Base-by-base conservation (phyloP, 495 filamentous ascomycete species). In the Aspergillus saccharolyticus region DNA sequence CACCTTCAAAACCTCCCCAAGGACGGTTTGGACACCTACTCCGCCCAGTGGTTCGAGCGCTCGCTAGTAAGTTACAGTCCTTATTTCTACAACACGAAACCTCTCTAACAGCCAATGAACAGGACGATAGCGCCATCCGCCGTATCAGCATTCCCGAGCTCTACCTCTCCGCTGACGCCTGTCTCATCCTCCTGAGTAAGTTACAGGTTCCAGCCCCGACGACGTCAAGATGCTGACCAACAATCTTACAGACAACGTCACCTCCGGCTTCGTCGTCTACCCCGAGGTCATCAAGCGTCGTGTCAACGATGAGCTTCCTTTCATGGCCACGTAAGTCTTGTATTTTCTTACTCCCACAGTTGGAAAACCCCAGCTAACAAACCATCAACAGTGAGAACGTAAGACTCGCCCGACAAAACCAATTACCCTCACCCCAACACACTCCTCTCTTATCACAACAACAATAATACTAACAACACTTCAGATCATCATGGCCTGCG, bases 401-500 rank as follows among this genome's bases (percentile, higher is more conserved):
- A 66, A 58, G 66, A 54, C 20, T 53, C 15, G 33, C 21, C n/a
- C 24, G 14, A 10, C 42, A 46, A 25, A 46, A 39, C 18, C n/a
- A 15, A 42, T 15, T 15, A 24, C 3, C 49, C 17, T n/a, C 42
- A 19, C 12, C 25, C 18, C 30, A 55, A 45, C 10, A 39, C 2
- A 3, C 25, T 28, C 25, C 25, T 9, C 33, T 39, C 12, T 12
- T 39, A n/a, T n/a, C n/a, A n/a, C 33, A 39, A 4, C 9, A 22
- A 16, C 20, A 14, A 53, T 42, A 44, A 49, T 53, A 58, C 61
- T 69, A 63, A 67, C 44, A 46, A 17, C 19, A 16, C 33, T 9
- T 20, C 46, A 87, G 72, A 88, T 97, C 64, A 90, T 97, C 71
- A 96, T 96, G 91, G 84, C 83, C 66, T 81, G 94, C 50, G 85